Evolutionary conservation across 345 rosid genomes (phyloP).

Genomic region (Linum usitatissimum): DNA sequence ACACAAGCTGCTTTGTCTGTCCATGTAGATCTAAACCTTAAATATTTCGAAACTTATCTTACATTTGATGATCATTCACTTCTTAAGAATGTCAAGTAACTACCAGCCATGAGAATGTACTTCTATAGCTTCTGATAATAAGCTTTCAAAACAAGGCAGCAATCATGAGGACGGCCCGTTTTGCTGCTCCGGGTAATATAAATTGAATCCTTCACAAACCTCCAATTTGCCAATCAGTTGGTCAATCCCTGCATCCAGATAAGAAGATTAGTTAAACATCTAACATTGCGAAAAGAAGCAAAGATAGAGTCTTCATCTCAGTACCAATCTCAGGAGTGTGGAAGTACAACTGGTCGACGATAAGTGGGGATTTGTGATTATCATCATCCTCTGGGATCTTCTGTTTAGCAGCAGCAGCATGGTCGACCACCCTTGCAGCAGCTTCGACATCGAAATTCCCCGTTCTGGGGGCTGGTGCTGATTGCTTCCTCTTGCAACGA

Average conservation of each 20-base stretch:
- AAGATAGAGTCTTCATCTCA: not conserved
- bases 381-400: constrained; percentile 16
- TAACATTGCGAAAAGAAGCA: not conserved
- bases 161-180: constrained; percentile 16
- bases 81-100: too few species aligned
- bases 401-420: constrained; percentile 16
- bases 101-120: too few species aligned
- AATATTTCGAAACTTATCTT: too few species aligned
- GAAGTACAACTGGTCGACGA: not conserved
- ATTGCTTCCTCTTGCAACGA: constrained; percentile 50
- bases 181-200: constrained; percentile 18
- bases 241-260: constrained; percentile 36
- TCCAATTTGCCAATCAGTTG: constrained; percentile 34
- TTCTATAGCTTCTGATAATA: not conserved
- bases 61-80: too few species aligned
- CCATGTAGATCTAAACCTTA: too few species aligned
- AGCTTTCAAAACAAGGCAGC: not conserved
- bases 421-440: not conserved
- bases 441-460: constrained; percentile 17
- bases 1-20: too few species aligned
- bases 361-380: not conserved
- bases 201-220: constrained; percentile 15
- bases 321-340: constrained; percentile 2
- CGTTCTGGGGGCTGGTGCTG: constrained; percentile 9
- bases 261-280: not conserved